These are phyloP conservation scores for Sarocladium strictum DNA, from an alignment of 2,329 filamentous ascomycete species.

Conservation along the genomic window DNA sequence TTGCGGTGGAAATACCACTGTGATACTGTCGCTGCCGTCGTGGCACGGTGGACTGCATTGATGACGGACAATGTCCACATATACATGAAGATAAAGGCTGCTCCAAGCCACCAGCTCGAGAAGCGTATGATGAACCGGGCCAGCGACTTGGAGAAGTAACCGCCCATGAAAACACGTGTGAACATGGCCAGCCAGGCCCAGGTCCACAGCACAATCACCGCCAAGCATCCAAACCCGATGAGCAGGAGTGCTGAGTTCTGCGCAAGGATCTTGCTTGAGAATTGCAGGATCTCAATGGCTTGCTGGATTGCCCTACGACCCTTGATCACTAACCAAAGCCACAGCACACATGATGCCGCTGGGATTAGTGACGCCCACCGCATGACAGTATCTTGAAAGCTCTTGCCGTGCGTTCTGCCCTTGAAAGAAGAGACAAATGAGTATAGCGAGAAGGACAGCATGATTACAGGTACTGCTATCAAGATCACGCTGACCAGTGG, in stretches of 20 bases:
- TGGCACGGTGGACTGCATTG: conserved; percentile 81
- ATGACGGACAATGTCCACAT: conserved; percentile 90
- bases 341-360: conserved; percentile 64
- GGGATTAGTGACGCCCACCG: conserved; percentile 79
- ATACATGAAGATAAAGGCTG: conserved; percentile 88
- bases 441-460: conserved; percentile 87
- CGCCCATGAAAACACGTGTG: conserved; percentile 88
- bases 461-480: conserved; percentile 76
- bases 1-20: conserved; percentile 99
- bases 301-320: conserved; percentile 75
- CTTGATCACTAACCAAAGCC: conserved; percentile 78
- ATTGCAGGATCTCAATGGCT: conserved; percentile 85
- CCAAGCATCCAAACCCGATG: conserved; percentile 75
- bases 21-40: conserved; percentile 89
- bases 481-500: conserved; percentile 77
- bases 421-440: conserved; percentile 86
- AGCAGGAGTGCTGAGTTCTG: conserved; percentile 78
- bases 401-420: conserved; percentile 65
- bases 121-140: conserved; percentile 72
- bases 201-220: conserved; percentile 76
- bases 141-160: conserved; percentile 63
- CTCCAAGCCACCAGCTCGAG: conserved; percentile 92
- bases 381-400: conserved; percentile 84
- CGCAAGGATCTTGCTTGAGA: conserved; percentile 79
- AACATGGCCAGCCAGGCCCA: conserved; percentile 98